phyloP scores from a whole-genome alignment of 148 eudicot species.

The Dianthus caryophyllus region DNA sequence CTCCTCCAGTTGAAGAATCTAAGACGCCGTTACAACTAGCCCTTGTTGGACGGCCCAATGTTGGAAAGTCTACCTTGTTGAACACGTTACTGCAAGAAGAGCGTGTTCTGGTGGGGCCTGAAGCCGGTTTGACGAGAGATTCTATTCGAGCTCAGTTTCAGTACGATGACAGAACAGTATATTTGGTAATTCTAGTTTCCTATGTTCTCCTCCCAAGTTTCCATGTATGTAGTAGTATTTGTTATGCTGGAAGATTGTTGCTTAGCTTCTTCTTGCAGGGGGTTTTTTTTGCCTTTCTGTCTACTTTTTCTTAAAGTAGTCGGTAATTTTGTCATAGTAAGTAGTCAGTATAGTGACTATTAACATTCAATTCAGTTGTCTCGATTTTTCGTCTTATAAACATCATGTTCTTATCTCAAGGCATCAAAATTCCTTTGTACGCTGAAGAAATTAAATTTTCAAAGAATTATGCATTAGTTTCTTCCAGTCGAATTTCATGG shows the following conservation, averaged over 20 bases:
- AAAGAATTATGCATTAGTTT: not conserved
- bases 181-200: slow-evolving; percentile 49
- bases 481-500: slow-evolving; percentile 2
- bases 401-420: not conserved
- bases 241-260: not conserved
- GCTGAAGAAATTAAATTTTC: not conserved
- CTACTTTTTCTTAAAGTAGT: not conserved
- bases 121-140: slow-evolving; percentile 97
- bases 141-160: slow-evolving; percentile 90
- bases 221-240: no score
- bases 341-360: not conserved
- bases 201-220: slow-evolving; percentile 19
- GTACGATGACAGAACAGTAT: slow-evolving; percentile 76
- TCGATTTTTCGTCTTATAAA: not conserved
- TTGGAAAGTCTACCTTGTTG: slow-evolving; percentile 88
- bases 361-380: slow-evolving; percentile 5
- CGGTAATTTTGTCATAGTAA: not conserved
- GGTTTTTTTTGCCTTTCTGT: not conserved
- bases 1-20: slow-evolving; percentile 51
- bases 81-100: slow-evolving; percentile 89
- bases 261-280: not conserved
- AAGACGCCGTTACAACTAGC: slow-evolving; percentile 89
- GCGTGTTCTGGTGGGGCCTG: slow-evolving; percentile 96
- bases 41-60: slow-evolving; percentile 90
- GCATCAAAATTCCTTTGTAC: not conserved